phyloP scores from a whole-genome alignment of 805 yeast species.

The Sugiyamaella marilandica region DNA sequence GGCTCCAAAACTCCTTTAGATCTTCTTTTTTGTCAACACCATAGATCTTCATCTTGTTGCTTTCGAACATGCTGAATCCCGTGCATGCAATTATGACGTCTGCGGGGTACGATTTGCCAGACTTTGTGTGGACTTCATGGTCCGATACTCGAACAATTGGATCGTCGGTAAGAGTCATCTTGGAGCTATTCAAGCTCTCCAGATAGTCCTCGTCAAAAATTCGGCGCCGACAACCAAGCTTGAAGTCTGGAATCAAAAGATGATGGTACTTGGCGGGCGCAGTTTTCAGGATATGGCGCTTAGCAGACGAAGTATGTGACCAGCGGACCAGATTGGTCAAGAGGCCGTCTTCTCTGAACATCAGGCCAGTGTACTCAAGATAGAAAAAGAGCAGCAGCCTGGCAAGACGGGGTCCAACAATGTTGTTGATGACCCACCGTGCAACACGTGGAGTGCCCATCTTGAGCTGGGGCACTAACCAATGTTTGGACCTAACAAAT shows the following conservation, averaged over 20 bases:
- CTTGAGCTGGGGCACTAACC: constrained; percentile 18
- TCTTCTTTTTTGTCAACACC: constrained; percentile 15
- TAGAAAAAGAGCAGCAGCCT: constrained; percentile 13
- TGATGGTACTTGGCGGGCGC: constrained; percentile 18
- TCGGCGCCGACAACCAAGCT: constrained; percentile 18
- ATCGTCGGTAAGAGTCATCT: constrained; percentile 13
- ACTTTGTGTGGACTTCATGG: constrained; percentile 13
- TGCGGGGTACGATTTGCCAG: constrained; percentile 17
- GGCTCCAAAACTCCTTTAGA: constrained; percentile 11
- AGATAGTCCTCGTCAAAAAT: constrained; percentile 19
- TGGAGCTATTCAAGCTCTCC: constrained; percentile 6
- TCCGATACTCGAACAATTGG: constrained; percentile 12
- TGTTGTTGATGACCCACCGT: background rate
- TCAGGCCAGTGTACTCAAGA: constrained; percentile 12
- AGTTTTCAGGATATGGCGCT: constrained; percentile 7
- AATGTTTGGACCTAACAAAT: constrained; percentile 16
- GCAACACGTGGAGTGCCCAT: background rate
- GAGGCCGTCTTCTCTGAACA: constrained; percentile 12
- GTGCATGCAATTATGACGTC: constrained; percentile 20
- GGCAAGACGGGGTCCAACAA: background rate
- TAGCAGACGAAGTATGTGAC: constrained; percentile 7
- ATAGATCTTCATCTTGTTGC: background rate
- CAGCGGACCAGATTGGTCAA: constrained; percentile 7
- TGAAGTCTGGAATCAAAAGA: constrained; percentile 15
- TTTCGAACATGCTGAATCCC: constrained; percentile 12